A percentile compares a stretch with the other conserved stretches of the same genome.
phyloP scores from a whole-genome alignment of 1,284 basidiomycete species.

The Sphagnurus paluster region DNA sequence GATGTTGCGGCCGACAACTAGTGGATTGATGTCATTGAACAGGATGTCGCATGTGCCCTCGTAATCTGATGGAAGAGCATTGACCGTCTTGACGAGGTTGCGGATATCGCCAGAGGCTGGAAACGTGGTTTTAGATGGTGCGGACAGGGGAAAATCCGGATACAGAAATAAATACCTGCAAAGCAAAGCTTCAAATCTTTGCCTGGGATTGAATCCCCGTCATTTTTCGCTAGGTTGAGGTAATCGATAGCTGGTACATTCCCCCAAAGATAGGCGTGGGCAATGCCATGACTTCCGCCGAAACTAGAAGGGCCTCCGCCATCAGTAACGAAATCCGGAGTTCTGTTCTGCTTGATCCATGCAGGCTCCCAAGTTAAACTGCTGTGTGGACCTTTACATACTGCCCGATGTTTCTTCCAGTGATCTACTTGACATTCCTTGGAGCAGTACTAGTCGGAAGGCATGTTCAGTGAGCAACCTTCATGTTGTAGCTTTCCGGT shows the following conservation, averaged over 20 bases:
- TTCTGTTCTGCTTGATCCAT: constrained; percentile 19
- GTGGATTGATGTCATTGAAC: constrained; percentile 23
- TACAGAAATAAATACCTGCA: constrained; percentile 25
- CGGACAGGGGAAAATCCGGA: background rate
- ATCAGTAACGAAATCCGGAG: constrained; percentile 18
- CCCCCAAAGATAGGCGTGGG: constrained; percentile 27
- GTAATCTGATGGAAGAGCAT: constrained; percentile 25
- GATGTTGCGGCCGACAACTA: constrained; percentile 23
- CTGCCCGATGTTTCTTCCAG: constrained; percentile 23
- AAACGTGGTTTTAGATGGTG: background rate
- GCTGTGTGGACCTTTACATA: constrained; percentile 22
- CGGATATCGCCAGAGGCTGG: constrained; percentile 23
- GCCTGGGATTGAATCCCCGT: constrained; percentile 20
- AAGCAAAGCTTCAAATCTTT: constrained; percentile 38
- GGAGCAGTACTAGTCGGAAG: constrained; percentile 26
- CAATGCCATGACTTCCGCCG: constrained; percentile 10
- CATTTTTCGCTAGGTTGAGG: constrained; percentile 32
- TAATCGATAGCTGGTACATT: constrained; percentile 30
- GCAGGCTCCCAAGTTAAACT: constrained; percentile 21
- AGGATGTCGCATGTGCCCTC: constrained; percentile 24
- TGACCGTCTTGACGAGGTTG: constrained; percentile 27
- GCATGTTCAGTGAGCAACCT: background rate
- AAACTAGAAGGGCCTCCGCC: no score
- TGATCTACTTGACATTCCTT: constrained; percentile 22
- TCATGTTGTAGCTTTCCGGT: background rate